phyloP scores from a whole-genome alignment of 2,329 filamentous ascomycete genomes.

The Fusarium oxysporum region DNA sequence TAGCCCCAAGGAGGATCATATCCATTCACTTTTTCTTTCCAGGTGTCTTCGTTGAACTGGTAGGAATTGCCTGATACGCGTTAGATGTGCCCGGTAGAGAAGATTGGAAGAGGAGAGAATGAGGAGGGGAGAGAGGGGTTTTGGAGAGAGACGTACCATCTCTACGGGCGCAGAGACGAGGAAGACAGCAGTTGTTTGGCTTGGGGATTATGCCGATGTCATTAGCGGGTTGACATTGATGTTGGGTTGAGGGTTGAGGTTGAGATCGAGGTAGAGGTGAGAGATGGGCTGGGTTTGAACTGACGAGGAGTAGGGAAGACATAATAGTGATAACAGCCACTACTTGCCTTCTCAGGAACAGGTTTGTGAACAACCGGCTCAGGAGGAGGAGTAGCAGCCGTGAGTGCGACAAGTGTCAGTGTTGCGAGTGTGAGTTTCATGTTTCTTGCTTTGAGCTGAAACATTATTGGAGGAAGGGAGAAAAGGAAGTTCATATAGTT shows the following conservation, averaged over 20 bases:
- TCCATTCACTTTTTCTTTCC: background rate
- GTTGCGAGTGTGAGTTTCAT: constrained; percentile 26
- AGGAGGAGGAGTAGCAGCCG: background rate
- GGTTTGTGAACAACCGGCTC: constrained; percentile 9
- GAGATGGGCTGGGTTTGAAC: background rate
- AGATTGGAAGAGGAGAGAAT: background rate
- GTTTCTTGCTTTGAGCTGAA: too few species aligned
- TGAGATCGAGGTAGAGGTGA: background rate
- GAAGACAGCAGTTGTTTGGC: constrained; percentile 26
- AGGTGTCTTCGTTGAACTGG: constrained; percentile 27
- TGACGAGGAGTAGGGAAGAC: background rate
- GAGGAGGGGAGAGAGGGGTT: background rate
- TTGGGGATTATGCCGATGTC: background rate
- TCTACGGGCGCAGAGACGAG: constrained; percentile 27
- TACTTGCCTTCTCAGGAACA: background rate
- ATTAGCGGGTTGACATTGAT: too few species aligned
- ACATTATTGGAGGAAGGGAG: background rate
- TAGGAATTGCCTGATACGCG: constrained; percentile 14
- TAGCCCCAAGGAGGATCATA: constrained; percentile 34
- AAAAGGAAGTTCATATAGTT: background rate
- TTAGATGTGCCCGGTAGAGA: too few species aligned
- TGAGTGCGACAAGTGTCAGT: background rate
- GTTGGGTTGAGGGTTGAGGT: background rate
- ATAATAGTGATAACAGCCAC: constrained; percentile 25
- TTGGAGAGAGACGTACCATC: constrained; percentile 5